phyloP scores from a whole-genome alignment of 352 stramenopile genomes.

The Peronospora farinosa region DNA sequence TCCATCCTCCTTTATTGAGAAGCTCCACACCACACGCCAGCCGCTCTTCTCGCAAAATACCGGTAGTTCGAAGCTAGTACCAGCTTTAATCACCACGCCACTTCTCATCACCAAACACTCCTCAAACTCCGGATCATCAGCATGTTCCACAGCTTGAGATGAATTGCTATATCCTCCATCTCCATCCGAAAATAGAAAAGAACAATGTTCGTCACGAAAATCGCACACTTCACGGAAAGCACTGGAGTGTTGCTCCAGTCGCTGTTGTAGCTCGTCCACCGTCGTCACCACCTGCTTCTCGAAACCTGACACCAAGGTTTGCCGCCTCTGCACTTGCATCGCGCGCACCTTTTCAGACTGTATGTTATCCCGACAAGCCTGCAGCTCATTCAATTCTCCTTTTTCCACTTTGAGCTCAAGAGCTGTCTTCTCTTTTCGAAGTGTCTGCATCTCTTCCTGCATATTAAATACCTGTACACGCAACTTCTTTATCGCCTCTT shows the following conservation, averaged over 20 bases:
- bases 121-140: conserved; percentile 37
- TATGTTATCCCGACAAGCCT: conserved; percentile 25
- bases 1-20: conserved; percentile 60
- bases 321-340: conserved; percentile 34
- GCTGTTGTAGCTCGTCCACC: conserved; percentile 43
- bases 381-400: conserved; percentile 31
- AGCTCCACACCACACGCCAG: conserved; percentile 75
- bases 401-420: conserved; percentile 26
- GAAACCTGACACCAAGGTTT: conserved; percentile 38
- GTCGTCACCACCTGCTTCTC: conserved; percentile 31
- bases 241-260: conserved; percentile 49
- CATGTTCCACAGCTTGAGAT: not conserved
- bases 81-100: conserved; percentile 75
- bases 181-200: conserved; percentile 1
- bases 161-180: not conserved
- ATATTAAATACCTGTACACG: conserved; percentile 23
- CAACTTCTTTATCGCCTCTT: conserved; percentile 28
- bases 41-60: conserved; percentile 60
- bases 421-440: conserved; percentile 27
- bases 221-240: conserved; percentile 59
- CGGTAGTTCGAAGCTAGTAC: conserved; percentile 56
- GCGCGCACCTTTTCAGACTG: conserved; percentile 36
- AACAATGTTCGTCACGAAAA: conserved; percentile 37
- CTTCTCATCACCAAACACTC: conserved; percentile 69
- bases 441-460: conserved; percentile 26